Evolutionary conservation across 768 basidiomycete species (phyloP).

Genomic region (Auriscalpium orientale): DNA sequence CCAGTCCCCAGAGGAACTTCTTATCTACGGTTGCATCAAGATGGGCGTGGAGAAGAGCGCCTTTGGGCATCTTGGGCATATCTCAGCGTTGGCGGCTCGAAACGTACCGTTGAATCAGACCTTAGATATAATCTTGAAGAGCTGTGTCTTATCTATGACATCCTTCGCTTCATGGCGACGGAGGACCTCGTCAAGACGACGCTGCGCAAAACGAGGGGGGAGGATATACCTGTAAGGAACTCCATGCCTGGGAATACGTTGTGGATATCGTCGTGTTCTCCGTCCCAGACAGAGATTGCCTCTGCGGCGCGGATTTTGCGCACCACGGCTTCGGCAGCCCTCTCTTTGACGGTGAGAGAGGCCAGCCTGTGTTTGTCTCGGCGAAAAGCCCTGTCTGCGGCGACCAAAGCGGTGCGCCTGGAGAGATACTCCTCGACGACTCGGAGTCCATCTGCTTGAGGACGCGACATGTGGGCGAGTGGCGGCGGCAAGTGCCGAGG

Average conservation of each 20-base stretch:
- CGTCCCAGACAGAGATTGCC: constrained; percentile 50
- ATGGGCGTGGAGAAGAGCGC: constrained; percentile 66
- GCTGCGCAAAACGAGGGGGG: neutral
- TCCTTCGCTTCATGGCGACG: constrained; percentile 34
- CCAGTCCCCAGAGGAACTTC: constrained; percentile 42
- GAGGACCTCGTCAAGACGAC: constrained; percentile 1
- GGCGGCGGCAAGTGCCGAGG: neutral
- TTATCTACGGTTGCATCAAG: constrained; percentile 67
- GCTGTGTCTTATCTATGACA: constrained; percentile 51
- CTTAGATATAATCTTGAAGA: constrained; percentile 58
- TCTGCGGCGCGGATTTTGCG: constrained; percentile 49
- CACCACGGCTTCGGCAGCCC: constrained; percentile 48
- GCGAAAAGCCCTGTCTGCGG: constrained; percentile 20
- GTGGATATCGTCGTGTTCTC: constrained; percentile 42
- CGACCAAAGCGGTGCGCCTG: constrained; percentile 19
- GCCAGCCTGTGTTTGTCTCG: constrained; percentile 15
- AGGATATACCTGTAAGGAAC: constrained; percentile 52
- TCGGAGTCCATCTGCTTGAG: neutral
- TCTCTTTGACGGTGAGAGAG: constrained; percentile 28
- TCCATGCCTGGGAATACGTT: constrained; percentile 75
- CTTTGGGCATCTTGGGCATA: constrained; percentile 64
- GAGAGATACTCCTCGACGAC: constrained; percentile 15
- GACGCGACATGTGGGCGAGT: neutral
- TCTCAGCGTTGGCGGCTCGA: neutral
- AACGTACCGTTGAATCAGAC: constrained; percentile 21